Percentiles rank a stretch among this genome's conserved stretches.
Evolutionary conservation across 192 early-diverging fungal genomes (phyloP).

Genomic region (Chytriomyces confervae): DNA sequence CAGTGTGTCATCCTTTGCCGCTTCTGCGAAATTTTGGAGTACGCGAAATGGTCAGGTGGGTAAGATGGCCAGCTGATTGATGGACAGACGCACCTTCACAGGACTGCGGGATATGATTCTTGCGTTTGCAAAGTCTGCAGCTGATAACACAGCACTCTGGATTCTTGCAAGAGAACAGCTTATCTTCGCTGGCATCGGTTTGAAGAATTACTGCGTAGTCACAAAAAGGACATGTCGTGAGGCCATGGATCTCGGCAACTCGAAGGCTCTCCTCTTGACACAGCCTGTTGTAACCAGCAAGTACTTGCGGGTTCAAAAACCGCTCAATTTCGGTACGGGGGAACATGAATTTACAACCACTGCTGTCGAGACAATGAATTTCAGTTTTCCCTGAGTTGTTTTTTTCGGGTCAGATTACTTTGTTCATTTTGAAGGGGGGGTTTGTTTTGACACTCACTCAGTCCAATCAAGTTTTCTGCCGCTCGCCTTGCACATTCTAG

Average conservation of each 20-base stretch:
- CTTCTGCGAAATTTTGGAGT: slow-evolving; percentile 20
- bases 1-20: slow-evolving; percentile 49
- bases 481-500: slow-evolving; percentile 54
- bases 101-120: slow-evolving; percentile 58
- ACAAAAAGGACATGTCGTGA: slow-evolving; percentile 50
- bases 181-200: slow-evolving; percentile 30
- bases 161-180: slow-evolving; percentile 58
- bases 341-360: slow-evolving; percentile 53
- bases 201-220: slow-evolving; percentile 30
- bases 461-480: slow-evolving; percentile 57
- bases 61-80: background rate
- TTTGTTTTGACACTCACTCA: slow-evolving; percentile 11
- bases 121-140: slow-evolving; percentile 54
- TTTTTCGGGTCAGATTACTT: too few relatives aligned
- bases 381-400: slow-evolving; percentile 38
- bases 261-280: slow-evolving; percentile 44
- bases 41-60: background rate
- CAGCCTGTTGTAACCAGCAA: slow-evolving; percentile 48
- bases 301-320: slow-evolving; percentile 46
- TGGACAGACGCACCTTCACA: slow-evolving; percentile 52
- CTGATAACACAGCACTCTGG: slow-evolving; percentile 52
- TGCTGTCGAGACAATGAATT: slow-evolving; percentile 52
- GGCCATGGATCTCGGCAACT: slow-evolving; percentile 18
- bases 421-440: background rate
- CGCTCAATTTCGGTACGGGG: slow-evolving; percentile 44